phyloP scores from a whole-genome alignment of 139 green algal species.

The Chlamydomonas sphaeroides region DNA sequence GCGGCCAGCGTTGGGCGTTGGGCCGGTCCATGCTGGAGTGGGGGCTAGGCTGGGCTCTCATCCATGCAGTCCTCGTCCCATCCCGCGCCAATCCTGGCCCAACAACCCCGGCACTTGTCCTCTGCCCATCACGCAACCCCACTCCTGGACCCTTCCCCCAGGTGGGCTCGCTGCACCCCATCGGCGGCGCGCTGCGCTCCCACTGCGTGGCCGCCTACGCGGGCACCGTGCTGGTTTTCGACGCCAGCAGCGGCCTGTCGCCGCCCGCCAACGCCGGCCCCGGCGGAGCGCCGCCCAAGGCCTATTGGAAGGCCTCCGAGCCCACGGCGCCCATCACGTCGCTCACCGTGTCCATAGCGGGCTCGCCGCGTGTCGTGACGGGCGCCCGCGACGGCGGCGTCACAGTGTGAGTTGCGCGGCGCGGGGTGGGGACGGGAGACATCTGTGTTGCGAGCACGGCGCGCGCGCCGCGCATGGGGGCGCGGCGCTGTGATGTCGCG shows the following conservation, averaged over 20 bases:
- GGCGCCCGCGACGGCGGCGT: conserved; percentile 60
- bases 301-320: conserved; percentile 63
- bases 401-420: conserved; percentile 46
- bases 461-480: too few species aligned
- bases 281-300: background rate
- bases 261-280: background rate
- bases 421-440: too few species aligned
- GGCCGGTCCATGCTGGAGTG: too few species aligned
- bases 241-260: conserved; percentile 18
- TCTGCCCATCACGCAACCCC: too few species aligned
- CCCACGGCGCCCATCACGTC: conserved; percentile 48
- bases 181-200: conserved; percentile 60
- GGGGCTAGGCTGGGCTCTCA: too few species aligned
- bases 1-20: too few species aligned
- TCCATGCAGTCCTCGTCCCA: too few species aligned
- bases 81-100: background rate
- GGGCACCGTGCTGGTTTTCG: conserved; percentile 52
- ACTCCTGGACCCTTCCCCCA: too few species aligned
- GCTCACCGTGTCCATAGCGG: conserved; percentile 40
- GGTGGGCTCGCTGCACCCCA: conserved; percentile 65
- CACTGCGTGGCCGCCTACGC: conserved; percentile 53
- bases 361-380: conserved; percentile 52
- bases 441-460: too few species aligned
- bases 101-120: too few species aligned
- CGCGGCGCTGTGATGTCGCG: too few species aligned